Evolutionary conservation across 73 alveolate species (phyloP), one percentile per base, ranked within the genome.

Genomic region (Blepharisma japonicum): DNA sequence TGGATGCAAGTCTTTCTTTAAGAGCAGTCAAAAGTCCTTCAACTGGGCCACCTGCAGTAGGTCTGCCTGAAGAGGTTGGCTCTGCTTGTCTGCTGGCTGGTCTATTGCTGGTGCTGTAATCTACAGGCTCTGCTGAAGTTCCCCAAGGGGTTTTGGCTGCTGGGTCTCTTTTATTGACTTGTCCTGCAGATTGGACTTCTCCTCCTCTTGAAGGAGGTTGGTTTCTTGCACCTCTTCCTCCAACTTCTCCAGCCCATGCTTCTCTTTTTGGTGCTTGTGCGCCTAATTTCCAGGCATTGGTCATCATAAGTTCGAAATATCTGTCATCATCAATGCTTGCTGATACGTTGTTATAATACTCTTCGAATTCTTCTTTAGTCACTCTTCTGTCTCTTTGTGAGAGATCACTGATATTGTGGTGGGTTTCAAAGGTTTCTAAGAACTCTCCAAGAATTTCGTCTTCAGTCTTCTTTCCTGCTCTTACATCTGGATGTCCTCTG

Each of bases 1-100:
- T 79, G 9, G 87, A 20, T 80, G 80, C 81, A 51, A 93, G 79
- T 83, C 85, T 90, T 66, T 87, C 91, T 71, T 92, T 87, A 78
- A 90, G 86, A 42, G 78, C 45, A 5, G 85, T 56, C 18, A 87
- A 61, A 27, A 87, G 88, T 6, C 48, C 77, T 32, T 88, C 66
- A 51, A 51, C 66, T 14, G 66, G 66, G n/a, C 66, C 66, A 14
- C 66, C 66, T 51, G 66, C 27, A 51, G 66, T 51, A 18, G 66
- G 27, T 32, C 42, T 32, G 42, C 42, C 42, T 32, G 42, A 32
- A 3, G 42, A 32, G 42, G 42, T 3, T 1, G 42, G 42, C 3
- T 32, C 42, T 32, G 42, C 42, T 32, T 32, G 42, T 32, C 42
- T 32, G n/a, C 27, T 18, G n/a, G n/a, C 21, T 1, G 66, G 66